Evolutionary conservation across 441 rosid species (phyloP), one percentile per base, ranked within the genome.

Genomic region (Arabidopsis hybrid): DNA sequence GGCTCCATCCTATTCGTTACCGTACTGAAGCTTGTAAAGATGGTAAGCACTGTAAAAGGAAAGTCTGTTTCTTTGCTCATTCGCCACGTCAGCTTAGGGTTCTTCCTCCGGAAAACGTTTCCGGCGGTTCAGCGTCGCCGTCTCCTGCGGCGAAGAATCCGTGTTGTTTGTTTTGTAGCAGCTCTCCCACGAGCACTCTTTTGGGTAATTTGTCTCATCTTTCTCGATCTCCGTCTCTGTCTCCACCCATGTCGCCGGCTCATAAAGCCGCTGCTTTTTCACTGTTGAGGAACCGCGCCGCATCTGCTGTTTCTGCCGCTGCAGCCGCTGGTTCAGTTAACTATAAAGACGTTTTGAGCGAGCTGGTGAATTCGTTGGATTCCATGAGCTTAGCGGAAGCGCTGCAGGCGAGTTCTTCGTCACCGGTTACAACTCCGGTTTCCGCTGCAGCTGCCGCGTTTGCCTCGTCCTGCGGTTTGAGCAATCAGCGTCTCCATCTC

Each of bases 1-100:
- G 98, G 98, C 91, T 93, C 0, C 98, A 93, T 65, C 98, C 98
- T 0, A 86, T 92, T 16, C 87, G 95, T 32, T 93, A 93, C 67
- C 80, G 98, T 65, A 93, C 98, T 0, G 94, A 91, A 59, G 94
- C 95, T 36, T 93, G 98, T 67, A 93, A 91, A 73, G 98, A 93
- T 21, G 98, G 93, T 12, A 87, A 83, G 78, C 87, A 84, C 21
- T 91, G 98, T 68, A 83, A 85, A 71, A 79, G 98, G 8, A 91
- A 91, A 74, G 88, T 91, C 1, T 93, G 98, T 72, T 93, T 93
- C 79, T 93, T 93, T 45, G 98, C 97, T 39, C 97, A 91, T 72
- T 79, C 94, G 7, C 83, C 91, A 26, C 87, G 84, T 51, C 95
- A 93, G 83, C 95, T 93, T 26, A 87, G 98, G 36, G 76, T 77